Percentiles rank a stretch among this genome's conserved stretches.
These are phyloP conservation scores for Massarina eburnea DNA, from an alignment of 2,329 filamentous ascomycete genomes.

Conservation along the genomic window DNA sequence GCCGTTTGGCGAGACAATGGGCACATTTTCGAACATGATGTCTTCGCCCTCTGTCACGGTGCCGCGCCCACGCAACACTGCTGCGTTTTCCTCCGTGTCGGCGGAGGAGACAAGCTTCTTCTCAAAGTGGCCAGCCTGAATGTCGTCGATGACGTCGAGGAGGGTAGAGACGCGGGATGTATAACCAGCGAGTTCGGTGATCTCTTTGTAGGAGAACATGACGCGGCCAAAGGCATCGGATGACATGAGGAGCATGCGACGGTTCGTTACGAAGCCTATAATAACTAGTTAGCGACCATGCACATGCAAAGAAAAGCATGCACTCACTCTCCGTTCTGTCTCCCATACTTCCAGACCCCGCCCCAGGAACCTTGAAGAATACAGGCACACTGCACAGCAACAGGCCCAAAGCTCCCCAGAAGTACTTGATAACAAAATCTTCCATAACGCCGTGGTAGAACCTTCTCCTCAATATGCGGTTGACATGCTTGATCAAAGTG, in stretches of 20 bases:
- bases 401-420: constrained; percentile 93
- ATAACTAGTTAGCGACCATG: constrained; percentile 17
- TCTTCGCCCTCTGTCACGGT: constrained; percentile 78
- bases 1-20: constrained; percentile 95
- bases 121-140: constrained; percentile 85
- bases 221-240: constrained; percentile 88
- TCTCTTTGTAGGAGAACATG: constrained; percentile 98
- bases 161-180: constrained; percentile 89
- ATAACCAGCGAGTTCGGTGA: constrained; percentile 93
- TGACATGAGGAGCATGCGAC: constrained; percentile 85
- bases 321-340: constrained; percentile 63
- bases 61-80: constrained; percentile 79
- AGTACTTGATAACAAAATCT: constrained; percentile 99
- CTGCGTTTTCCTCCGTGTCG: constrained; percentile 77
- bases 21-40: constrained; percentile 85
- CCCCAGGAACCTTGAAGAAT: constrained; percentile 86
- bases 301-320: background rate
- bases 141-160: constrained; percentile 91
- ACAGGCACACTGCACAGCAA: constrained; percentile 92
- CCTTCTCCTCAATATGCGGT: constrained; percentile 83
- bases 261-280: constrained; percentile 84
- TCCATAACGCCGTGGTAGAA: constrained; percentile 99
- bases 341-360: constrained; percentile 60
- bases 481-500: constrained; percentile 98
- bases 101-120: constrained; percentile 95